Conservation (phyloP, 495 filamentous ascomycete species). For the Aspergillus egyptiacus region DNA sequence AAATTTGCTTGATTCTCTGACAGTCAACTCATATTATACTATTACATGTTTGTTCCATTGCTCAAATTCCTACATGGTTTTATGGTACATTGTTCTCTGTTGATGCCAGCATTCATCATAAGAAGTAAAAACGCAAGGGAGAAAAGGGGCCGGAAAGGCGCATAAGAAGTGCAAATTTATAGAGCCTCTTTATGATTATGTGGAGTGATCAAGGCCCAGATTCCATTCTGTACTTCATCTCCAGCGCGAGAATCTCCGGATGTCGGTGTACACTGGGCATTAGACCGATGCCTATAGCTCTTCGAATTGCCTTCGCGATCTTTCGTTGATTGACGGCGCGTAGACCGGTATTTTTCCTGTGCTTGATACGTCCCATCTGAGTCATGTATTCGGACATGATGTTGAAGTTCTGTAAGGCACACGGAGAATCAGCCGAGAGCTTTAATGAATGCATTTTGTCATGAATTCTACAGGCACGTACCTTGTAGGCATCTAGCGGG, state of each 20-base stretch:
- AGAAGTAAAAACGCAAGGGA: not conserved
- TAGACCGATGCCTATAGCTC: slow-evolving; percentile 81
- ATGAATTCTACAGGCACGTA: slow-evolving; percentile 31
- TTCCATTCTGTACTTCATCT: slow-evolving; percentile 28
- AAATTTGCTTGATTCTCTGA: not conserved
- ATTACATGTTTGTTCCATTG: slow-evolving; percentile 5
- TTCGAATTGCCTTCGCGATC: slow-evolving; percentile 84
- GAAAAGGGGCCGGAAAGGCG: not conserved
- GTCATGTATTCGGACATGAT: slow-evolving; percentile 89
- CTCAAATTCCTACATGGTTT: not conserved
- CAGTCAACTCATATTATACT: not conserved
- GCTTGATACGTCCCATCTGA: slow-evolving; percentile 76
- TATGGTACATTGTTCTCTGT: slow-evolving; percentile 8
- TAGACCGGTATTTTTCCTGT: slow-evolving; percentile 65
- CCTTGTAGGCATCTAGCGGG: slow-evolving; percentile 79
- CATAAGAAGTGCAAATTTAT: not conserved
- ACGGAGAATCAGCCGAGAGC: not conserved
- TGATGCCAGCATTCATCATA: slow-evolving; percentile 9
- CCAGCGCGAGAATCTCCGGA: slow-evolving; percentile 69
- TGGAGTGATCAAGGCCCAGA: slow-evolving; percentile 7
- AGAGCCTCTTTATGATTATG: not conserved
- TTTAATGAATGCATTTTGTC: not conserved
- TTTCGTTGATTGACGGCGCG: slow-evolving; percentile 84
- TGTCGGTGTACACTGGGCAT: slow-evolving; percentile 91
- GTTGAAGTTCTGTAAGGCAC: slow-evolving; percentile 70